phyloP scores from a whole-genome alignment of 2,329 filamentous ascomycete species.

The Setomelanomma holmii region DNA sequence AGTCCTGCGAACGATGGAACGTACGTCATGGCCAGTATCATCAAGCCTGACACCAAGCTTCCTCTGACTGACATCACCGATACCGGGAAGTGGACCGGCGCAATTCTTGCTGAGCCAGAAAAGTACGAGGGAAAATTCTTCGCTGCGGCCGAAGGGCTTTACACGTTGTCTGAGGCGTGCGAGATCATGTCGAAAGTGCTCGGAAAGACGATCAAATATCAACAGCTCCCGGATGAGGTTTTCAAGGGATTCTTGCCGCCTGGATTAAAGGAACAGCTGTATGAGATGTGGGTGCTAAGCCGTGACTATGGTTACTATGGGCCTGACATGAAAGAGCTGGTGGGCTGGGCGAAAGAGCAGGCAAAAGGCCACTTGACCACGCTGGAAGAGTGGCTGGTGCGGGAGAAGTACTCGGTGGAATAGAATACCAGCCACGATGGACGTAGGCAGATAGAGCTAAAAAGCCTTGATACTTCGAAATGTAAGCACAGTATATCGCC shows the following conservation, averaged over 20 bases:
- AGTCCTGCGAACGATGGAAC: slow-evolving; percentile 28
- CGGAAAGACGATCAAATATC: slow-evolving; percentile 45
- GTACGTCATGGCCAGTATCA: slow-evolving; percentile 28
- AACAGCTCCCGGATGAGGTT: slow-evolving; percentile 35
- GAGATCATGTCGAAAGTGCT: slow-evolving; percentile 49
- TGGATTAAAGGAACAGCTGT: slow-evolving; percentile 22
- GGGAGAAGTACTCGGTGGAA: slow-evolving; percentile 1
- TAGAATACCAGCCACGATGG: no score
- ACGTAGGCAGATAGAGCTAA: no score
- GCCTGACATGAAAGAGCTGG: slow-evolving; percentile 23
- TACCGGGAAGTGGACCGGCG: slow-evolving; percentile 53
- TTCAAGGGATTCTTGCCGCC: slow-evolving; percentile 33
- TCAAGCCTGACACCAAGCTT: slow-evolving; percentile 29
- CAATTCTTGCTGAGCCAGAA: slow-evolving; percentile 54
- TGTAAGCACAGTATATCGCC: no score
- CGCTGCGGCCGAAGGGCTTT: slow-evolving; percentile 52
- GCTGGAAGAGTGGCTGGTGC: slow-evolving; percentile 38
- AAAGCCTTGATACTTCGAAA: no score
- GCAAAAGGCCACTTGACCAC: slow-evolving; percentile 30
- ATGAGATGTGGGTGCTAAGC: slow-evolving; percentile 34
- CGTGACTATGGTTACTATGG: slow-evolving; percentile 44
- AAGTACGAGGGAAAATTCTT: slow-evolving; percentile 55
- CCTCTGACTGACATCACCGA: slow-evolving; percentile 58
- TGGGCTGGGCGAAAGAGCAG: slow-evolving; percentile 35
- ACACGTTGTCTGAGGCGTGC: slow-evolving; percentile 51